phyloP scores from a whole-genome alignment of 495 filamentous ascomycete species.

The Xylaria intraflava region DNA sequence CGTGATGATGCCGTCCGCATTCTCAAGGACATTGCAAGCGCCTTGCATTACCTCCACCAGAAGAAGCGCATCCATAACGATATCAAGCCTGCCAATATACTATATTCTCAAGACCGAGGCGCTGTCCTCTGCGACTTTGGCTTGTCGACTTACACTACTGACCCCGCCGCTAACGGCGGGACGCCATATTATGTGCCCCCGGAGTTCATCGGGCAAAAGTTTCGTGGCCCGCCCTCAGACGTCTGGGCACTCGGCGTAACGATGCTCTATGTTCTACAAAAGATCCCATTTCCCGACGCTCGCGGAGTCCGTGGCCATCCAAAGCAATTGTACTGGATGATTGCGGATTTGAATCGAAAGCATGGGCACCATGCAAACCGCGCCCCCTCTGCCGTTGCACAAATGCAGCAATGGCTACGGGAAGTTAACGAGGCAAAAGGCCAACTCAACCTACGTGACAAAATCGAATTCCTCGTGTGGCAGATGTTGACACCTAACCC shows the following conservation, averaged over 20 bases:
- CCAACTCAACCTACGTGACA: constrained; percentile 31
- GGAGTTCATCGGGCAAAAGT: constrained; percentile 42
- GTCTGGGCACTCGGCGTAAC: constrained; percentile 46
- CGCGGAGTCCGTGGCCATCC: constrained; percentile 37
- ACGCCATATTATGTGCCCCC: constrained; percentile 47
- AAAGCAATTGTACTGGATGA: constrained; percentile 41
- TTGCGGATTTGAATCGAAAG: constrained; percentile 34
- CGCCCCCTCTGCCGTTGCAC: constrained; percentile 26
- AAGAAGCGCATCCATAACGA: constrained; percentile 43
- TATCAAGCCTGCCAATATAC: constrained; percentile 47
- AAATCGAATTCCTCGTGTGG: constrained; percentile 35
- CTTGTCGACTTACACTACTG: constrained; percentile 33
- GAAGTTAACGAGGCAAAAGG: constrained; percentile 35
- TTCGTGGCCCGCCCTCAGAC: constrained; percentile 40
- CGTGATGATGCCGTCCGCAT: constrained; percentile 38
- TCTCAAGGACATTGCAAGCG: constrained; percentile 38
- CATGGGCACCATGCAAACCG: constrained; percentile 13
- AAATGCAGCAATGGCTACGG: constrained; percentile 42
- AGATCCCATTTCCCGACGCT: constrained; percentile 41
- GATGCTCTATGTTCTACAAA: constrained; percentile 44
- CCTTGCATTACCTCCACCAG: constrained; percentile 41
- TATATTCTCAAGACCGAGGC: constrained; percentile 45
- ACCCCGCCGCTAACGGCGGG: constrained; percentile 36
- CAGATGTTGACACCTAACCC: constrained; percentile 43
- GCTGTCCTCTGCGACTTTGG: constrained; percentile 47